Base-by-base conservation (phyloP, 441 rosid species). In the Jatropha multifida region DNA sequence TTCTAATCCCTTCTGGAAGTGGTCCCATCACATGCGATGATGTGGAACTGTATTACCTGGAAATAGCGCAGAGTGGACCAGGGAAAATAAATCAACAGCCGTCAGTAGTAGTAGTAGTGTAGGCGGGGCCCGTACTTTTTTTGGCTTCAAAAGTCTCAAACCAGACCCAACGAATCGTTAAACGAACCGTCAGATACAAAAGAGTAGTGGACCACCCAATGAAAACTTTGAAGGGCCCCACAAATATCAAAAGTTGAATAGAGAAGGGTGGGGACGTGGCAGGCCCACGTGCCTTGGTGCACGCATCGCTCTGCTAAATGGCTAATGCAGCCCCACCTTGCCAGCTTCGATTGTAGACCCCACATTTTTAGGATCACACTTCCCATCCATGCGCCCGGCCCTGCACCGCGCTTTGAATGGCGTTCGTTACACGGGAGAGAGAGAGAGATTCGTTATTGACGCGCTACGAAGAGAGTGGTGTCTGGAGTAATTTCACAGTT, bases 311-410 rank as follows among this genome's bases (percentile, higher is more conserved):
- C 18, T 54, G 51, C 32, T 32, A 32, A 32, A 32, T 32, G 32
- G 32, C 32, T 32, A 32, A 3, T 27, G 18, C 65, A 32, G 32
- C 63, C 46, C 15, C 64, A 23, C 4, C 64, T 74, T 12, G 71
- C 54, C 55, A 74, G 71, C 77, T 74, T 56, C 55, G 6, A 41
- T 6, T 18, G 68, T 18, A 49, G 59, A 5, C 71, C 71, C 65
- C 66, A 64, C 71, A 12, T 37, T 52, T 14, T 7, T 20, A 7
- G 72, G 72, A 67, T 60, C 73, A 72, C 65, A 62, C 26, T 41
- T 51, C 46, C 54, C 23, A 54, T 63, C 51, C 54, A 74, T n/a
- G 5, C 14, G 6, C 37, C 40, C 8, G 20, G 3, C 4, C 9
- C 3, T 1, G 26, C 60, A 1, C 51, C 62, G 26, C 41, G 64